Evolutionary conservation across 768 basidiomycete genomes (phyloP).

Genomic region (Suillus plorans): DNA sequence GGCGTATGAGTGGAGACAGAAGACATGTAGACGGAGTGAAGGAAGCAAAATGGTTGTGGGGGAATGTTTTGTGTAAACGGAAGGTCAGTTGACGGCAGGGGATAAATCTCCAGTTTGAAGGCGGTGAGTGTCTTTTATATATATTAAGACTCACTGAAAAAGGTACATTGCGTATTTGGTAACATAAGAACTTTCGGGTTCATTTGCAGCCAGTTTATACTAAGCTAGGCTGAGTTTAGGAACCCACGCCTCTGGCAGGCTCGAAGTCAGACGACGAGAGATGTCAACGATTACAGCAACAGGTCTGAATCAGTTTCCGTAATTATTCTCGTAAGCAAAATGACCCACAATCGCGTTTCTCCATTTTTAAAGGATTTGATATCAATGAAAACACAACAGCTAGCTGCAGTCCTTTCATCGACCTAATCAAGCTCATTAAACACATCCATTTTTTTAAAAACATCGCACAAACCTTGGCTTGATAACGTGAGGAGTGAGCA

Average conservation of each 20-base stretch:
- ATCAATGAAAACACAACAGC: slow-evolving; percentile 23
- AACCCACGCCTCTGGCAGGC: slow-evolving; percentile 32
- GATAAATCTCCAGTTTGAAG: slow-evolving; percentile 5
- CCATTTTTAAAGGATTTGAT: slow-evolving; percentile 21
- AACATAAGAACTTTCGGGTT: slow-evolving; percentile 15
- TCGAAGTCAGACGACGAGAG: slow-evolving; percentile 29
- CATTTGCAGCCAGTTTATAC: slow-evolving; percentile 20
- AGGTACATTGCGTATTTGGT: slow-evolving; percentile 25
- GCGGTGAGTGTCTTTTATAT: slow-evolving; percentile 27
- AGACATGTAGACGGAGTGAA: not conserved
- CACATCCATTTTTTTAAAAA: not conserved
- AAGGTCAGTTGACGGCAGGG: slow-evolving; percentile 23
- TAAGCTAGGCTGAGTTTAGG: slow-evolving; percentile 22
- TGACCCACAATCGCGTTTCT: slow-evolving; percentile 23
- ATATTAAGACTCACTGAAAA: slow-evolving; percentile 13
- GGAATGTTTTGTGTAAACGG: slow-evolving; percentile 1
- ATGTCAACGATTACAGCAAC: slow-evolving; percentile 29
- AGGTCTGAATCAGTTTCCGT: slow-evolving; percentile 27
- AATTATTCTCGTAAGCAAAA: slow-evolving; percentile 24
- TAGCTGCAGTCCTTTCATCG: not conserved
- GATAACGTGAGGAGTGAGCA: not conserved
- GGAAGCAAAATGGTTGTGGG: not conserved
- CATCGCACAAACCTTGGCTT: not conserved
- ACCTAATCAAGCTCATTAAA: not conserved
- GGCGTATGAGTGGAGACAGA: slow-evolving; percentile 8